phyloP scores from a whole-genome alignment of 345 rosid genomes.

The Noccaea caerulescens region DNA sequence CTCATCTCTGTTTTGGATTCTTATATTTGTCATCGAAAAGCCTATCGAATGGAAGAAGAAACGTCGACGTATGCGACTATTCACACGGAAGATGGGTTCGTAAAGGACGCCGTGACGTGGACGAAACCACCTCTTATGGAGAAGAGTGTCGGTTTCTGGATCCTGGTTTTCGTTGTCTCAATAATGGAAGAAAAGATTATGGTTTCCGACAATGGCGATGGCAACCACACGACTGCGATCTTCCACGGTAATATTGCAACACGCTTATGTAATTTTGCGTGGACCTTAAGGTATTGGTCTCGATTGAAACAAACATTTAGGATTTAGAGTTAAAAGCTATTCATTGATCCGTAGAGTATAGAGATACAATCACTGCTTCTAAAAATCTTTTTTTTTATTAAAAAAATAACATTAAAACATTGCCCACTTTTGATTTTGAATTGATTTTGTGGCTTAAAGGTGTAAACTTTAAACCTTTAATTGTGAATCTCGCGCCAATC shows the following conservation, averaged over 20 bases:
- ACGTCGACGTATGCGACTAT: conserved; percentile 55
- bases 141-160: conserved; percentile 87
- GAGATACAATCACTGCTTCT: neutral
- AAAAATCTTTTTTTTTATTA: neutral
- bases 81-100: conserved; percentile 73
- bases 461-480: conserved; percentile 20
- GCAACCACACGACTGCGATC: conserved; percentile 75
- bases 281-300: conserved; percentile 29
- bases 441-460: conserved; percentile 16
- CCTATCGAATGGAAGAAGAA: neutral
- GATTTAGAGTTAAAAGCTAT: too few relatives aligned
- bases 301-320: conserved; percentile 11
- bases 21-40: neutral
- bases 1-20: conserved; percentile 42
- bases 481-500: conserved; percentile 33
- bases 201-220: conserved; percentile 84
- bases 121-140: conserved; percentile 46
- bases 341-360: too few relatives aligned
- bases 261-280: conserved; percentile 17
- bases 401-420: too few relatives aligned
- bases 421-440: neutral
- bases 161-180: conserved; percentile 75
- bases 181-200: conserved; percentile 63
- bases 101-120: conserved; percentile 28
- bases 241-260: conserved; percentile 60